Evolutionary conservation across 208 protist genomes (phyloP).

Genomic region (Wallacemonas sp.): DNA sequence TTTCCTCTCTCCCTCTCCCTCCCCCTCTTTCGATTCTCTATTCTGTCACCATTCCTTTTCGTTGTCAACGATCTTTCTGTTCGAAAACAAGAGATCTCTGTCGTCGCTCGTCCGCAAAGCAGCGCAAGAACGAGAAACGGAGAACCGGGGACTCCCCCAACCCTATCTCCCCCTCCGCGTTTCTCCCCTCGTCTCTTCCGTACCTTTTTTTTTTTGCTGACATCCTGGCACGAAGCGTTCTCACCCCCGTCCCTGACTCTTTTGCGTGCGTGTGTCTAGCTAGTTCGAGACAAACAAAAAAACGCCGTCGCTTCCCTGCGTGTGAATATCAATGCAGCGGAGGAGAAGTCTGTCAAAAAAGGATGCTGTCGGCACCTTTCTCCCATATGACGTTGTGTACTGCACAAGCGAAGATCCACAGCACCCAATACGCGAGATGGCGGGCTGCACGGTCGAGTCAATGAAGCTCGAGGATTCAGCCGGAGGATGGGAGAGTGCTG

Average conservation of each 20-base stretch:
- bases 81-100: too few relatives aligned
- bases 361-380: background rate
- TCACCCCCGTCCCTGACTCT: background rate
- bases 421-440: conserved; percentile 62
- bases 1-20: too few relatives aligned
- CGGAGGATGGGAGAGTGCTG: conserved; percentile 78
- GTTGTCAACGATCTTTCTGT: too few relatives aligned
- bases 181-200: background rate
- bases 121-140: too few relatives aligned
- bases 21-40: too few relatives aligned
- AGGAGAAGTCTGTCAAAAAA: background rate
- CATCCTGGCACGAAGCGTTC: background rate
- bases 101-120: too few relatives aligned
- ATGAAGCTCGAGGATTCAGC: conserved; percentile 13
- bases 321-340: conserved; percentile 7
- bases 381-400: conserved; percentile 86
- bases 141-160: too few relatives aligned
- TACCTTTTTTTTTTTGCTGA: background rate
- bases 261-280: too few relatives aligned
- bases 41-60: too few relatives aligned
- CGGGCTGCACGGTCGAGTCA: conserved; percentile 19
- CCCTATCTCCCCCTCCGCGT: background rate
- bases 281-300: background rate
- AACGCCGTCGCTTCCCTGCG: too few relatives aligned
- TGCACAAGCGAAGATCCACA: conserved; percentile 75